Base-by-base conservation (phyloP, 2,329 filamentous ascomycete genomes). In the Penicillium capsulatum region DNA sequence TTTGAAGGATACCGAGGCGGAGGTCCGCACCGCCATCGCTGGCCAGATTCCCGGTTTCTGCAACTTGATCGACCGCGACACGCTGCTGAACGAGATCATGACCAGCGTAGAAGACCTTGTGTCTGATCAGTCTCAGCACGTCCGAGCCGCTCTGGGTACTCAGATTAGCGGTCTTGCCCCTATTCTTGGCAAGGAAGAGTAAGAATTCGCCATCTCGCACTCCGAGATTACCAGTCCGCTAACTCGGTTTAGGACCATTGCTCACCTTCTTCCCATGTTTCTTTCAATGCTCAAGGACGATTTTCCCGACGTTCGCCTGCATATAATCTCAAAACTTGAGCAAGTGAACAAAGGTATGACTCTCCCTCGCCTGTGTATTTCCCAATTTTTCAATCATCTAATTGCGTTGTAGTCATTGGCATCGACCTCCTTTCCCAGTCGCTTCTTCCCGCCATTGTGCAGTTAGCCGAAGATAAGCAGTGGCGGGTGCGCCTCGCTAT, bases 311-410 rank as follows among this genome's bases (percentile, higher is more conserved):
- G 92, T 98, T 36, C 85, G 92, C 48, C 81, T 98, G 44, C 94
- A 98, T 71, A 98, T 98, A 66, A 98, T 98, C 61, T 97, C 92
- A n/a, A 98, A 98, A 71, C 81, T 98, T 39, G 94, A 98, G 72
- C 80, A 94, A 48, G 92, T 98, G 50, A 98, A 98, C 71, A 87
- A 96, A 70, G 86, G 86, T 89, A 73, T 48, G 26, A 7, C 14
- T 13, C 14, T 14, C 19, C 9, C 11, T 27, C n/a, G n/a, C n/a
- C n/a, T n/a, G n/a, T n/a, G 9, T 13, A 11, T 6, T 9, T 10
- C 3, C 7, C n/a, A 3, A 17, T 13, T 11, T 9, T 17, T 22
- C 22, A 27, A 31, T 38, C 17, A 36, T 15, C 9, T 27, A 28
- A 28, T 28, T 7, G 13, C n/a, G 10, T 11, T 27, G 37, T 37